These are phyloP conservation scores for Phaffia tasmanica DNA, from an alignment of 768 basidiomycete genomes.

Conservation along the genomic window DNA sequence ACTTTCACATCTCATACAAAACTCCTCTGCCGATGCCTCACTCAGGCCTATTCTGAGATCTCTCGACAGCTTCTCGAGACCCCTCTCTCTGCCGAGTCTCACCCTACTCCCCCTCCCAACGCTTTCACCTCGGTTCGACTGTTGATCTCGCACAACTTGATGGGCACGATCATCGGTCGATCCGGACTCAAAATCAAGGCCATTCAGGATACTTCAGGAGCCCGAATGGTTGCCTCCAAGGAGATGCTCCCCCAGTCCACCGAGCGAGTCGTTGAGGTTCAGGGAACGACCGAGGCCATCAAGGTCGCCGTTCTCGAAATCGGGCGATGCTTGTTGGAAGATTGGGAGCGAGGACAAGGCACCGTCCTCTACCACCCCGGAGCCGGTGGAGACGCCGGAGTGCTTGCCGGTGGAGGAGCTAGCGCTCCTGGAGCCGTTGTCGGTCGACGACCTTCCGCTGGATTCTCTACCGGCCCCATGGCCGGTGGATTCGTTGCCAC, in stretches of 20 bases:
- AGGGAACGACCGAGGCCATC: slow-evolving; percentile 84
- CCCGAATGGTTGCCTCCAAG: slow-evolving; percentile 96
- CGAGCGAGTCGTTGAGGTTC: slow-evolving; percentile 95
- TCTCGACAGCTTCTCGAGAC: slow-evolving; percentile 70
- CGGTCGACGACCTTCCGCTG: slow-evolving; percentile 29
- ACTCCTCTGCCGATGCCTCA: slow-evolving; percentile 21
- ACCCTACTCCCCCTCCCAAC: slow-evolving; percentile 51
- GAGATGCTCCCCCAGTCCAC: slow-evolving; percentile 99
- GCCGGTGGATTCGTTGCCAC: slow-evolving; percentile 15
- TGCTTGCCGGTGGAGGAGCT: slow-evolving; percentile 37
- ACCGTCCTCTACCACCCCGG: slow-evolving; percentile 95
- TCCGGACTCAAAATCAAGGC: slow-evolving; percentile 96
- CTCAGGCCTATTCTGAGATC: slow-evolving; percentile 87
- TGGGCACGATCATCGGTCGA: slow-evolving; percentile 97
- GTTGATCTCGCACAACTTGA: slow-evolving; percentile 95
- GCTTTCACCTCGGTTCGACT: slow-evolving; percentile 85
- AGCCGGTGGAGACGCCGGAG: slow-evolving; percentile 45
- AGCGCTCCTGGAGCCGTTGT: slow-evolving; percentile 28
- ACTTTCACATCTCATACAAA: slow-evolving; percentile 28
- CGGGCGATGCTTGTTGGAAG: slow-evolving; percentile 85
- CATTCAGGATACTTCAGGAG: slow-evolving; percentile 90
- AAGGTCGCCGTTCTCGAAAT: slow-evolving; percentile 91
- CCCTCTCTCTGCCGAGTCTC: slow-evolving; percentile 58
- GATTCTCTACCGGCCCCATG: slow-evolving; percentile 30
- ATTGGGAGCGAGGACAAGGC: slow-evolving; percentile 87